A percentile compares a stretch with the other conserved stretches of the same genome.
Evolutionary conservation across 768 basidiomycete genomes (phyloP).

Genomic region (Mycena floridula): DNA sequence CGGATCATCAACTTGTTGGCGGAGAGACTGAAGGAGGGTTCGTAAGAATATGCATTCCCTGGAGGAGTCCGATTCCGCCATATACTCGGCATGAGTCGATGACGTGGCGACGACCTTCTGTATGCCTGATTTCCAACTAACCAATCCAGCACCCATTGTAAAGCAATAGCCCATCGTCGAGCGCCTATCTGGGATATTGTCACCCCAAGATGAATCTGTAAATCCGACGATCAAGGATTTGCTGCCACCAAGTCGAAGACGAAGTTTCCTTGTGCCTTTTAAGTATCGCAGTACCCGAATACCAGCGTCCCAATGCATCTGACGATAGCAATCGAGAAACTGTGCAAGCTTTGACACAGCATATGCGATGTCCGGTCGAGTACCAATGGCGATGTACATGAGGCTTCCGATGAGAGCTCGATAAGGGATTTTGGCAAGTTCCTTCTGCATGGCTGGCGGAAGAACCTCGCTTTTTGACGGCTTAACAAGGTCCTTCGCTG

Average conservation of each 20-base stretch:
- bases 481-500: background rate
- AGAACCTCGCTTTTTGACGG: background rate
- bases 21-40: too few relatives aligned
- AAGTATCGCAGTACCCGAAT: background rate
- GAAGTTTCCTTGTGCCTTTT: background rate
- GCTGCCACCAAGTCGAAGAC: background rate
- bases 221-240: background rate
- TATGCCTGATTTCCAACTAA: background rate
- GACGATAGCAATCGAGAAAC: background rate
- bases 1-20: too few relatives aligned
- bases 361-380: background rate
- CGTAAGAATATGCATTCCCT: too few relatives aligned
- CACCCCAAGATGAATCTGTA: background rate
- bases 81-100: background rate
- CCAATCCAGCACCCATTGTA: background rate
- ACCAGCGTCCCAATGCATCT: background rate
- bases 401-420: background rate
- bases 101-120: background rate
- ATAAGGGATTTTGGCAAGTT: background rate
- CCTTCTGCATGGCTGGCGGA: background rate
- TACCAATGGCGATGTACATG: background rate
- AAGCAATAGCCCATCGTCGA: background rate
- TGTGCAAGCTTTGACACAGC: background rate
- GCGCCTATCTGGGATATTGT: background rate
- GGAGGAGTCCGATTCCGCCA: too few relatives aligned